phyloP scores from a whole-genome alignment of 306 rosid genomes.

The Hippophae rhamnoides region DNA sequence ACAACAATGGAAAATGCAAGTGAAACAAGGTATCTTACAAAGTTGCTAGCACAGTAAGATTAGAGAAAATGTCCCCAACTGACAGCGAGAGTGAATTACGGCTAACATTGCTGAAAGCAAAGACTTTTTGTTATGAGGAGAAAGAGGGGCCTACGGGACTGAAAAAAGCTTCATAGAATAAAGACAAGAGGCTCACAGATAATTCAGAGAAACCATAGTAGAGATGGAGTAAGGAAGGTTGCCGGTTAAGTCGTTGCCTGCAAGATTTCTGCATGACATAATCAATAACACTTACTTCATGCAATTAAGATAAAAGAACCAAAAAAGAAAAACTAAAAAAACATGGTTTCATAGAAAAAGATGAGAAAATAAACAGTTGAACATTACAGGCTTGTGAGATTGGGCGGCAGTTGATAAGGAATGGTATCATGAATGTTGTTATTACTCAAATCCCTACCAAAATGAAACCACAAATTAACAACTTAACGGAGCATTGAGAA shows the following conservation, averaged over 20 bases:
- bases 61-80: slow-evolving; percentile 55
- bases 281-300: slow-evolving; percentile 7
- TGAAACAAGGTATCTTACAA: slow-evolving; percentile 44
- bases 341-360: too few relatives aligned
- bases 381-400: slow-evolving; percentile 84
- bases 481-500: slow-evolving; percentile 2
- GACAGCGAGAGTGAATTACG: slow-evolving; percentile 51
- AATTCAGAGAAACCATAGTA: slow-evolving; percentile 54
- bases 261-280: slow-evolving; percentile 58
- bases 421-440: slow-evolving; percentile 67
- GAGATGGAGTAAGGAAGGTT: slow-evolving; percentile 88
- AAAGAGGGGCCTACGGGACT: slow-evolving; percentile 13
- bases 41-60: slow-evolving; percentile 45
- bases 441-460: slow-evolving; percentile 62
- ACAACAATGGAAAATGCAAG: background rate
- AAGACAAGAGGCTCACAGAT: slow-evolving; percentile 55
- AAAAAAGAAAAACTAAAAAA: slow-evolving; percentile 6
- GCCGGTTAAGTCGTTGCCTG: slow-evolving; percentile 68
- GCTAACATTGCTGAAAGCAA: slow-evolving; percentile 62
- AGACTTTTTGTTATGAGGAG: slow-evolving; percentile 6
- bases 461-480: slow-evolving; percentile 8
- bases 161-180: slow-evolving; percentile 7
- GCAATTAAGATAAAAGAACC: slow-evolving; percentile 4
- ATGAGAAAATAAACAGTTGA: background rate
- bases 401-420: slow-evolving; percentile 91